phyloP scores from a whole-genome alignment of 345 rosid species.

The Acer yangbiense region DNA sequence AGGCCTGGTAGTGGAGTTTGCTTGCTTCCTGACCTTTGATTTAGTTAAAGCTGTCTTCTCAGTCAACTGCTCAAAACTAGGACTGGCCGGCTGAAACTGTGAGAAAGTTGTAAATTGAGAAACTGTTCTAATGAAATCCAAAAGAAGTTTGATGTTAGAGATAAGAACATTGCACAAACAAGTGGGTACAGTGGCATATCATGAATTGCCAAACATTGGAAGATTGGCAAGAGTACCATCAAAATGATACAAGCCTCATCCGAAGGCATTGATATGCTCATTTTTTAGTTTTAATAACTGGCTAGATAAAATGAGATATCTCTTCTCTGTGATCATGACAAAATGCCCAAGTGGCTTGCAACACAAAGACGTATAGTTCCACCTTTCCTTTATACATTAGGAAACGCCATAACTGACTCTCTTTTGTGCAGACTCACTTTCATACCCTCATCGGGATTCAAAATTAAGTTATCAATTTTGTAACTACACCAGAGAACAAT shows the following conservation, averaged over 20 bases:
- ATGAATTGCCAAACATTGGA: not conserved
- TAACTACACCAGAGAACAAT: not conserved
- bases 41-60: conserved; percentile 33
- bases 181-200: not conserved
- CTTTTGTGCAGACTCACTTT: not conserved
- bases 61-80: conserved; percentile 23
- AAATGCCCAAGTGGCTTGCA: not conserved
- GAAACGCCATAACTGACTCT: not conserved
- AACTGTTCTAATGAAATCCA: not conserved
- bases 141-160: not conserved
- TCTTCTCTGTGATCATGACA: not conserved
- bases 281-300: not conserved
- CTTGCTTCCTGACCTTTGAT: conserved; percentile 37
- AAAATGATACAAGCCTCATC: conserved; percentile 1
- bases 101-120: not conserved
- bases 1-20: conserved; percentile 24
- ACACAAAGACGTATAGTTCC: not conserved
- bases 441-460: not conserved
- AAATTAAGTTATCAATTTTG: not conserved
- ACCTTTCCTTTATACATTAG: not conserved
- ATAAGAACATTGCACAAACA: not conserved
- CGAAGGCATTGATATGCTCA: no score
- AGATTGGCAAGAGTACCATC: not conserved
- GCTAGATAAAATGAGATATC: no score
- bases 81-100: conserved; percentile 28